Evolutionary conservation across 2,329 filamentous ascomycete genomes (phyloP).

Genomic region (Moelleriella libera): DNA sequence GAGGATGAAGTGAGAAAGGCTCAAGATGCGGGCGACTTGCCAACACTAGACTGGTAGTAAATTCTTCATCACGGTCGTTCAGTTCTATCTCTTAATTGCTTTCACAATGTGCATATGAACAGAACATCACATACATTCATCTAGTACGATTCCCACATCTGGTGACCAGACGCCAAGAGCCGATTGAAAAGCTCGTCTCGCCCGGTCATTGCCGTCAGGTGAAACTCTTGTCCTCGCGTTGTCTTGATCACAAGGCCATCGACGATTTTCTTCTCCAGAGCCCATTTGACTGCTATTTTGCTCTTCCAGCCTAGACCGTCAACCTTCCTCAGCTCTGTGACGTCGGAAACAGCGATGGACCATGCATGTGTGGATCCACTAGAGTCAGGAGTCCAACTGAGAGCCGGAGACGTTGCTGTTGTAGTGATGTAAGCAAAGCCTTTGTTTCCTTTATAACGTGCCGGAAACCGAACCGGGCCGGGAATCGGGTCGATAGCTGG

Average conservation of each 20-base stretch:
- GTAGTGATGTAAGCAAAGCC: constrained; percentile 59
- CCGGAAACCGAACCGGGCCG: constrained; percentile 67
- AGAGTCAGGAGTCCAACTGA: constrained; percentile 48
- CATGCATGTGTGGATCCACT: constrained; percentile 47
- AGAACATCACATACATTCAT: not conserved
- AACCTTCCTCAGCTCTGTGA: constrained; percentile 62
- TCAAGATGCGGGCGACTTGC: not conserved
- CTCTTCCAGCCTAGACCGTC: constrained; percentile 77
- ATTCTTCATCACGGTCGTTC: no score
- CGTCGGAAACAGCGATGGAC: constrained; percentile 56
- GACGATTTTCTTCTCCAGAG: constrained; percentile 56
- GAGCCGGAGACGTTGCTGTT: constrained; percentile 49
- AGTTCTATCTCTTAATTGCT: no score
- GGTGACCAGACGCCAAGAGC: constrained; percentile 57
- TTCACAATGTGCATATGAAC: no score
- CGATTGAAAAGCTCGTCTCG: constrained; percentile 74
- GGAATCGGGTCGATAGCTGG: constrained; percentile 27
- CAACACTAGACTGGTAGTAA: not conserved
- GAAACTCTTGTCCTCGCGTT: constrained; percentile 37
- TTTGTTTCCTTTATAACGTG: constrained; percentile 53
- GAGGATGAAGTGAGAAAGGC: not conserved
- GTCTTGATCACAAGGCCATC: constrained; percentile 59
- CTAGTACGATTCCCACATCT: constrained; percentile 56
- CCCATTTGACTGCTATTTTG: constrained; percentile 71
- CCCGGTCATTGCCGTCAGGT: constrained; percentile 56